These are phyloP conservation scores for Pichia membranifaciens DNA, from an alignment of 805 yeast species.

Conservation along the genomic window DNA sequence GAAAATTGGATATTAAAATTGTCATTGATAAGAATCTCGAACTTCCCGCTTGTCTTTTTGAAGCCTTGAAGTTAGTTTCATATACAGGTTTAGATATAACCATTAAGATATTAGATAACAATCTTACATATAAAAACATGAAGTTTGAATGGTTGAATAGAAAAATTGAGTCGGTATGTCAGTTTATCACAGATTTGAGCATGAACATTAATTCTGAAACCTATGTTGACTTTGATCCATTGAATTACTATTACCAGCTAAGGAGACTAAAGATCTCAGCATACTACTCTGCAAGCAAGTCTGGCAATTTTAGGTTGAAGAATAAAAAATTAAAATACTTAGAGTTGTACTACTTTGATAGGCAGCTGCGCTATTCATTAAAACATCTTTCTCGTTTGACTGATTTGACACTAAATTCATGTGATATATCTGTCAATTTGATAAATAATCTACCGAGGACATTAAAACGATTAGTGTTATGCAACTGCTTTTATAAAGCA, in stretches of 20 bases:
- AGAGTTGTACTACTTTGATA: constrained; percentile 5
- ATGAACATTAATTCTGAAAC: constrained; percentile 5
- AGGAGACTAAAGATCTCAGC: constrained; percentile 4
- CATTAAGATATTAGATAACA: constrained; percentile 8
- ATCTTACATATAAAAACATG: constrained; percentile 9
- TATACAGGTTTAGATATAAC: background rate
- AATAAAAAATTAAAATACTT: background rate
- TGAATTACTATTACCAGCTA: background rate
- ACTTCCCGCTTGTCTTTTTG: constrained; percentile 3
- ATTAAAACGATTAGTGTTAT: background rate
- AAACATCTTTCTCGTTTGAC: background rate
- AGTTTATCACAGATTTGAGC: constrained; percentile 4
- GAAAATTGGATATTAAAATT: constrained; percentile 1
- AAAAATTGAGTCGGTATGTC: background rate
- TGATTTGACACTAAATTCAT: background rate
- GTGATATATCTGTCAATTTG: constrained; percentile 2
- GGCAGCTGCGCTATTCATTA: constrained; percentile 2
- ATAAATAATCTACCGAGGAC: background rate
- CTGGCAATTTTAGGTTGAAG: constrained; percentile 2
- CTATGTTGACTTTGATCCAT: constrained; percentile 1
- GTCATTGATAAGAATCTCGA: constrained; percentile 7
- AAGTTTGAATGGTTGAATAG: constrained; percentile 8
- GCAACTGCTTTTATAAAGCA: constrained; percentile 2
- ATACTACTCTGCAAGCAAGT: constrained; percentile 4
- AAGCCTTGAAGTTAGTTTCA: background rate